phyloP scores from a whole-genome alignment of 192 early-diverging fungal genomes.

The Geosiphon pyriformis region DNA sequence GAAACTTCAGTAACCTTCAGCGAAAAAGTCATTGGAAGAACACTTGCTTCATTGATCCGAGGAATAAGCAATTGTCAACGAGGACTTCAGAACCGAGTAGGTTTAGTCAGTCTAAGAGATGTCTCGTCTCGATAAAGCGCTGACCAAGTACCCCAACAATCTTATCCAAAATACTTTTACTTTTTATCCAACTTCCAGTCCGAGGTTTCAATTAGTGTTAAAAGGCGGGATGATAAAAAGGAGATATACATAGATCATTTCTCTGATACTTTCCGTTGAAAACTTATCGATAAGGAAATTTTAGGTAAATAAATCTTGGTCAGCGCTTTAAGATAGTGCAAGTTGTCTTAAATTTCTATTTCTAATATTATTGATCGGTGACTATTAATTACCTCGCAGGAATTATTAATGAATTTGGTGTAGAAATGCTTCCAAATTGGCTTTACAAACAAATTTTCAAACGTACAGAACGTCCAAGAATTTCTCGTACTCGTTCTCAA shows the following conservation, averaged over 20 bases:
- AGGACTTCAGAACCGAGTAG: background rate
- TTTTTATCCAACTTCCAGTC: background rate
- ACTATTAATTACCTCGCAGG: background rate
- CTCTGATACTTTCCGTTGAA: too few species aligned
- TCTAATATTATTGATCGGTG: background rate
- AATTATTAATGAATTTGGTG: constrained; percentile 7
- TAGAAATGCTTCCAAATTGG: constrained; percentile 20
- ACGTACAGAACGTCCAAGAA: background rate
- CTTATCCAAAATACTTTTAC: background rate
- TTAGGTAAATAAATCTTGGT: background rate
- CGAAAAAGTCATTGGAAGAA: too few species aligned
- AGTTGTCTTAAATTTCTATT: background rate
- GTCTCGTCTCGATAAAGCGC: background rate
- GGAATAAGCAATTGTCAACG: too few species aligned
- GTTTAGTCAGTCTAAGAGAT: background rate
- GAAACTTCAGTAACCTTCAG: too few species aligned
- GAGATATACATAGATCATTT: background rate
- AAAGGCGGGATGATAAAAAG: background rate
- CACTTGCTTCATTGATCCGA: too few species aligned
- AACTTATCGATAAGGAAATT: too few species aligned
- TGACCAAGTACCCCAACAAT: background rate
- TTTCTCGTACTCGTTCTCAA: constrained; percentile 28
- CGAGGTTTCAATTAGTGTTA: background rate
- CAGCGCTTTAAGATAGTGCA: background rate
- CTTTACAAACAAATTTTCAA: constrained; percentile 17